Evolutionary conservation across 179 eudicot genomes (phyloP).

Genomic region (Carnegiea gigantea): DNA sequence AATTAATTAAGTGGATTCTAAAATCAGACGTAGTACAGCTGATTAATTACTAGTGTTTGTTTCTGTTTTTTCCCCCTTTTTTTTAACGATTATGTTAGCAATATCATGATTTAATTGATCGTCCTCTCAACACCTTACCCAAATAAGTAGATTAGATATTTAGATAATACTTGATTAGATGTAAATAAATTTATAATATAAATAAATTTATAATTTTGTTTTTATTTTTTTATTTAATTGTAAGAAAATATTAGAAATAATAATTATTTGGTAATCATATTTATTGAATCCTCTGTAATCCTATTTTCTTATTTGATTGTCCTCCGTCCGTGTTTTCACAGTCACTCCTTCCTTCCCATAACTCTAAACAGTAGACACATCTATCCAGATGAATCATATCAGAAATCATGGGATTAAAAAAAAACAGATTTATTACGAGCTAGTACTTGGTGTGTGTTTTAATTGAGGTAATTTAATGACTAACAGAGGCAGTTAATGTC

Average conservation of each 20-base stretch:
- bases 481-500: conserved; percentile 33
- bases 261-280: too few relatives aligned
- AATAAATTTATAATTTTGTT: too few relatives aligned
- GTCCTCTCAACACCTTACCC: too few relatives aligned
- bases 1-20: conserved; percentile 1
- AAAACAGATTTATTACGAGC: not conserved
- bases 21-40: conserved; percentile 3
- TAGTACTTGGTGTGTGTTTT: not conserved
- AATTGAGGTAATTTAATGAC: conserved; percentile 17
- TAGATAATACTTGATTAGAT: too few relatives aligned
- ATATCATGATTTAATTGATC: too few relatives aligned
- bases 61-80: too few relatives aligned
- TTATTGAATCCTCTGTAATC: too few relatives aligned
- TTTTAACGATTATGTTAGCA: too few relatives aligned
- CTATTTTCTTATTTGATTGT: not conserved
- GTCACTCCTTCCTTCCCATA: conserved; percentile 20
- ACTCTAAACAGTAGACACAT: conserved; percentile 27
- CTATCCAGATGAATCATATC: conserved; percentile 27
- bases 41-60: not conserved
- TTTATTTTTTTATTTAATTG: too few relatives aligned
- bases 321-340: conserved; percentile 22
- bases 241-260: too few relatives aligned
- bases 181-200: too few relatives aligned
- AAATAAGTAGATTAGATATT: too few relatives aligned
- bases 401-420: not conserved